These are phyloP conservation scores for Furcasterigmium sp. DNA, from an alignment of 2,329 filamentous ascomycete species.

Conservation along the genomic window DNA sequence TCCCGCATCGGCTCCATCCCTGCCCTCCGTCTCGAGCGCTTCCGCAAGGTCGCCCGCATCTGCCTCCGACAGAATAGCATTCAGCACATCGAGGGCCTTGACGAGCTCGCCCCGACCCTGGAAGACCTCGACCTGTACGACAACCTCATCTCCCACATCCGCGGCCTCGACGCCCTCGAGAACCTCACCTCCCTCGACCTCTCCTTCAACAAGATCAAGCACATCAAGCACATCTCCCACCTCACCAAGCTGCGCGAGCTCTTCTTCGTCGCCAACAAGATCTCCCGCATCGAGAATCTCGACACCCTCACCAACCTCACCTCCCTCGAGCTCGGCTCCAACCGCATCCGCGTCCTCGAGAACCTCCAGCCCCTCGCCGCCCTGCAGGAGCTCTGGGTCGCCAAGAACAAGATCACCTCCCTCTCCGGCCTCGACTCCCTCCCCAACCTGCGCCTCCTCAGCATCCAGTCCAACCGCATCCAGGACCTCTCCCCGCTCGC, in stretches of 20 bases:
- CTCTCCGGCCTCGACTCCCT: slow-evolving; percentile 72
- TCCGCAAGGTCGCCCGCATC: slow-evolving; percentile 68
- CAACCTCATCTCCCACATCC: slow-evolving; percentile 85
- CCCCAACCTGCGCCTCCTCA: slow-evolving; percentile 77
- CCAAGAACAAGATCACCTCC: slow-evolving; percentile 92
- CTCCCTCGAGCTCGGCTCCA: slow-evolving; percentile 87
- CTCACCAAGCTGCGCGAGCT: slow-evolving; percentile 75
- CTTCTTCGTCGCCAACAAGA: slow-evolving; percentile 94
- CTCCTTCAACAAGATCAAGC: slow-evolving; percentile 99
- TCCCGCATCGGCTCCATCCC: slow-evolving; percentile 75
- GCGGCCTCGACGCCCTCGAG: slow-evolving; percentile 72
- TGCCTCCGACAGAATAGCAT: slow-evolving; percentile 94
- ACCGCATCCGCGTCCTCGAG: slow-evolving; percentile 82
- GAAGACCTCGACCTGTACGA: slow-evolving; percentile 93
- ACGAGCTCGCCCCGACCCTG: slow-evolving; percentile 59
- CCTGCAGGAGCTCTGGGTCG: slow-evolving; percentile 88
- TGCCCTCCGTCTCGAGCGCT: slow-evolving; percentile 76
- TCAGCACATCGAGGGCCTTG: slow-evolving; percentile 70
- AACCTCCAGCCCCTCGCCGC: slow-evolving; percentile 73
- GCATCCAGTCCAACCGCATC: slow-evolving; percentile 93
- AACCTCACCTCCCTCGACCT: slow-evolving; percentile 79
- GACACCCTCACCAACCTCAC: slow-evolving; percentile 65
- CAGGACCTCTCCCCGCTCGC: slow-evolving; percentile 70
- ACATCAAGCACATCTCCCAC: slow-evolving; percentile 84
- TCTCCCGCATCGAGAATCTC: slow-evolving; percentile 79